Evolutionary conservation across 2,329 filamentous ascomycete genomes (phyloP), one percentile per base, ranked within the genome.

Genomic region (Diaporthe citriasiana): DNA sequence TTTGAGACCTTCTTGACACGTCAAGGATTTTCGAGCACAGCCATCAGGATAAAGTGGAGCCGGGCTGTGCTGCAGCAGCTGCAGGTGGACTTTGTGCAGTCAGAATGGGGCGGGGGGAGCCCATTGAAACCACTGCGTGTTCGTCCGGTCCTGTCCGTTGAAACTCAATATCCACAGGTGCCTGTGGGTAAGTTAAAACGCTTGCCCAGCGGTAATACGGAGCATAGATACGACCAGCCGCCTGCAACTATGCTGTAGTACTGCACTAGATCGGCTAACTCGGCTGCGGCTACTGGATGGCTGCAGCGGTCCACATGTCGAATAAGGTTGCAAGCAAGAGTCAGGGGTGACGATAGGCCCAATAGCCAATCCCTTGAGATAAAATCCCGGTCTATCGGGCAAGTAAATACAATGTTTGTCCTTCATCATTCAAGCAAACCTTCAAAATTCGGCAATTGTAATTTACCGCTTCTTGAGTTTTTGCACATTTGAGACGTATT

Each of bases 21-120:
- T 68, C 63, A 68, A 30, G 63, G 63, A 68, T 68, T 68, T 68
- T 51, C n/a, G 30, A 68, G 63, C 63, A 68, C 63, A 68, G 63
- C 63, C 63, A 51, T 53, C 63, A 50, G 47, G 47, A 1, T 68
- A 53, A 68, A 68, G 63, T 68, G 63, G 63, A 53, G n/a, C 63
- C 63, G 63, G 47, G 63, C 63, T 68, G 47, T 53, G 63, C 63
- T 66, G 45, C n/a, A 45, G 45, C 30, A 25, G 27, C 63, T 51
- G 63, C 63, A 53, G 47, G 63, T 68, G 63, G 63, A 19, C 30
- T n/a, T 51, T 38, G 30, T 51, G 60, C 45, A 19, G 60, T 27
- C 19, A n/a, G 40, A 3, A 25, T 12, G 22, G 60, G 22, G 63
- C 30, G 30, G 63, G 63, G 63, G 63, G 38, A 27, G 30, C 27